Conservation (phyloP, 345 rosid species). For the Nephelium lappaceum region DNA sequence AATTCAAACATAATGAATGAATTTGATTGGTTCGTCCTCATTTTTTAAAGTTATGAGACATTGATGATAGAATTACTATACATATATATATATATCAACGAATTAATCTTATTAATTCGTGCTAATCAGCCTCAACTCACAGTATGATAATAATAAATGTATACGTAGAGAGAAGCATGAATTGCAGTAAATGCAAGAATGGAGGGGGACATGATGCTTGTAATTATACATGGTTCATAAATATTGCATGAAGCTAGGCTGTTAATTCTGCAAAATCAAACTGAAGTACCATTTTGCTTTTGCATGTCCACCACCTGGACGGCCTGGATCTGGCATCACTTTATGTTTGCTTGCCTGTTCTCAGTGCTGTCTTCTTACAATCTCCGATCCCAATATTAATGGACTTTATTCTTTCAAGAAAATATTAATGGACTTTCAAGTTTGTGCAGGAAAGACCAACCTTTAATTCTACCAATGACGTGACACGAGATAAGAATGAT, state of each 20-base stretch:
- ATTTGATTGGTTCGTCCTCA: too few relatives aligned
- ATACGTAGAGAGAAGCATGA: background rate
- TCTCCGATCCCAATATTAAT: background rate
- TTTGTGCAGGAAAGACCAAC: too few relatives aligned
- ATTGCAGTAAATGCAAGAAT: background rate
- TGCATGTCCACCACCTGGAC: constrained; percentile 33
- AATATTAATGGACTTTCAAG: too few relatives aligned
- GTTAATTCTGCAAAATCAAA: background rate
- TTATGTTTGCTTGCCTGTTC: background rate
- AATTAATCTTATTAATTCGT: too few relatives aligned
- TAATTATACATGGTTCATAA: background rate
- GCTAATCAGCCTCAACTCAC: too few relatives aligned
- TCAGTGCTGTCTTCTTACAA: background rate
- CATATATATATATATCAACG: too few relatives aligned
- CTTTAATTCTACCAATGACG: too few relatives aligned
- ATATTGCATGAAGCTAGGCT: background rate
- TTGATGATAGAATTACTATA: too few relatives aligned
- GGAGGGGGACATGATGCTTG: background rate
- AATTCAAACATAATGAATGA: too few relatives aligned
- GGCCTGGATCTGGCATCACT: background rate
- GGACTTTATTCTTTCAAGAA: too few relatives aligned
- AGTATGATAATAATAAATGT: background rate
- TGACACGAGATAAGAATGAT: too few relatives aligned
- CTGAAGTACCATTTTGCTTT: background rate
- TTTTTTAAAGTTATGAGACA: too few relatives aligned